Evolutionary conservation across 2,329 filamentous ascomycete species (phyloP).

Genomic region (Amylocarpus encephaloides): DNA sequence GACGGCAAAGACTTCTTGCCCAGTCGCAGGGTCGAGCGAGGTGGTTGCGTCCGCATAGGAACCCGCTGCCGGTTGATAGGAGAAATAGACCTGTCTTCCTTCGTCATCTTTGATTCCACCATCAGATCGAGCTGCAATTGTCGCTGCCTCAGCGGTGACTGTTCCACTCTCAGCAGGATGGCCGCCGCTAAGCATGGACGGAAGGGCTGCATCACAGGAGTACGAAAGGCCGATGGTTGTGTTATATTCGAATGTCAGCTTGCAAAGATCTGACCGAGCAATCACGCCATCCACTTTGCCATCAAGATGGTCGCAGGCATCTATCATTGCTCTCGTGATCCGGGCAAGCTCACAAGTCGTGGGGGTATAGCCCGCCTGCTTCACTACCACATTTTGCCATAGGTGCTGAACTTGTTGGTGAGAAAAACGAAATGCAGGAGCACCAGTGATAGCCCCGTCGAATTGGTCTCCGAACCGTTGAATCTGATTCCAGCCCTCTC

Average conservation of each 20-base stretch:
- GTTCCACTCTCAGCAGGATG: constrained; percentile 15
- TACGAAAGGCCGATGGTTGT: constrained; percentile 42
- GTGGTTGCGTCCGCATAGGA: constrained; percentile 30
- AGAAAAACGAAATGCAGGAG: constrained; percentile 41
- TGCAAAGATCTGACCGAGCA: constrained; percentile 28
- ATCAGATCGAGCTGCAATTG: constrained; percentile 31
- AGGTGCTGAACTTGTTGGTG: constrained; percentile 41
- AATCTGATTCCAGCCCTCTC: constrained; percentile 43
- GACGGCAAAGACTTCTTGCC: constrained; percentile 32
- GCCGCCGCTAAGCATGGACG: not conserved
- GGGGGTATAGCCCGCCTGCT: constrained; percentile 37
- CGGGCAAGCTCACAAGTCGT: constrained; percentile 41
- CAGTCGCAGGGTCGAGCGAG: constrained; percentile 31
- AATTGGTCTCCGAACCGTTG: constrained; percentile 37
- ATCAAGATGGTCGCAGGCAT: constrained; percentile 48
- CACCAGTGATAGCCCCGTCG: constrained; percentile 41
- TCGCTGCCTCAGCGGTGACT: constrained; percentile 22
- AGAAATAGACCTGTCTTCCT: constrained; percentile 33
- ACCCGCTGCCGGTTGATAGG: constrained; percentile 28
- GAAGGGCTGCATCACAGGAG: constrained; percentile 33
- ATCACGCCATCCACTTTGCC: constrained; percentile 49
- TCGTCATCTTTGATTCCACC: constrained; percentile 32
- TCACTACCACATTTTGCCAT: constrained; percentile 34
- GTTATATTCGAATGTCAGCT: constrained; percentile 28
- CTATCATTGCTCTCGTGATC: constrained; percentile 49